Base-by-base conservation (phyloP, 805 yeast genomes). In the Candida cerambycidarum region DNA sequence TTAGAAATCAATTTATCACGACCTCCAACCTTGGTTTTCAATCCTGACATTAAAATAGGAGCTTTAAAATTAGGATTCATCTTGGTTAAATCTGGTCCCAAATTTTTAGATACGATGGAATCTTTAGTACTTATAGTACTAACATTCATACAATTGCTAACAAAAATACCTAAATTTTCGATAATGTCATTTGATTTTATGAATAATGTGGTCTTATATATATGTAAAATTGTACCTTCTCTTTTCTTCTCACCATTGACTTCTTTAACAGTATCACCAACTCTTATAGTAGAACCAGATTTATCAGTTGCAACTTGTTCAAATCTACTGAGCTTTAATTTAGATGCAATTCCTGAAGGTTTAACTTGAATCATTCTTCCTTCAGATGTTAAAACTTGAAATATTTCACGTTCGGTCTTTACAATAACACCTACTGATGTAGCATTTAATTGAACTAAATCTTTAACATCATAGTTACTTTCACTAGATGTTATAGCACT, bases 211-310 rank as follows among this genome's bases (percentile, higher is more conserved):
- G 84, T 83, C 58, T 89, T 83, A 73, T 84, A 87, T 43, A 93
- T 83, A 61, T 92, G 97, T 45, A 93, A 63, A 47, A 93, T 85
- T 28, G 77, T 80, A 53, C 99, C 99, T 58, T 86, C 90, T 60
- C 95, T 79, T 53, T 86, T 82, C 47, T 65, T 69, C 54, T 89
- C 96, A 12, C 76, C 73, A 19, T 74, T 64, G 11, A 52, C 52
- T 59, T 93, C 99, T 54, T 82, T 83, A n/a, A 93, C 95, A 2
- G 93, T 83, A 59, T 93, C 99, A 39, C 97, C 97, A 29, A 87
- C 82, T 43, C 84, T 81, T 42, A 93, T 80, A 51, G 93, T 92
- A 39, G 82, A 76, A 36, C 99, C 99, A 45, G 78, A 76, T 46
- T 78, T 75, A 62, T 93, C 99, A 0, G 97, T 85, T 3, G 97